Base-by-base conservation (phyloP, 2,329 filamentous ascomycete species). In the Monilinia fructigena region DNA sequence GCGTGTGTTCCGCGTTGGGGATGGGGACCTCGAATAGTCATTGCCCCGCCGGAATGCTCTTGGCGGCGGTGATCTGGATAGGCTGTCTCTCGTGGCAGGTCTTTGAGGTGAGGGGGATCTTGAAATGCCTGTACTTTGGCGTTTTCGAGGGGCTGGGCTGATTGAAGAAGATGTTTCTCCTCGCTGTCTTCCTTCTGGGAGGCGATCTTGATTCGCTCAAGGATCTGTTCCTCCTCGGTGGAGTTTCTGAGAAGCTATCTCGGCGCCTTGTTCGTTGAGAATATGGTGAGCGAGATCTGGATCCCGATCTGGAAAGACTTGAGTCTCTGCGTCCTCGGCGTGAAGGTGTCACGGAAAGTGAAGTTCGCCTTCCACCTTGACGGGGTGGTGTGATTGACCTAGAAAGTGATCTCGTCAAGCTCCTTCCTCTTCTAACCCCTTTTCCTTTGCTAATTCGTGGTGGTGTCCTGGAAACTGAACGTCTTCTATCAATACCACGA, bases 81-180 rank as follows among this genome's bases (percentile, higher is more conserved):
- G 50, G 28, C 63, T 65, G 26, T 68, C 66, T 63, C 68, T 68
- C 50, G 67, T 47, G 26, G 6, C 50, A 12, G 16, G 12, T 42
- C 64, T 55, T 59, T 52, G 48, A 61, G 58, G 68, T 38, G 68
- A 60, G 38, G 69, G 69, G 8, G 69, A 69, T 69, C 63, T 66
- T n/a, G 72, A 74, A 50, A 66, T 50, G 35, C 70, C 72, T 7
- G 45, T 65, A 56, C 66, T 60, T 53, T 66, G 68, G 16, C 69
- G 69, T 63, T 68, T 66, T 60, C 72, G 69, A 65, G 69, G 68
- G 31, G 65, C 66, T 47, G 68, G 68, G 48, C 71, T 73, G 55
- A 74, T 65, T n/a, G 73, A 74, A 50, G 70, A 72, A 18, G 67
- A n/a, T 70, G 56, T 74, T 71, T 55, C 72, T 69, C 20, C 71